Base-by-base conservation (phyloP, 345 rosid species). In the Rhodamnia argentea region DNA sequence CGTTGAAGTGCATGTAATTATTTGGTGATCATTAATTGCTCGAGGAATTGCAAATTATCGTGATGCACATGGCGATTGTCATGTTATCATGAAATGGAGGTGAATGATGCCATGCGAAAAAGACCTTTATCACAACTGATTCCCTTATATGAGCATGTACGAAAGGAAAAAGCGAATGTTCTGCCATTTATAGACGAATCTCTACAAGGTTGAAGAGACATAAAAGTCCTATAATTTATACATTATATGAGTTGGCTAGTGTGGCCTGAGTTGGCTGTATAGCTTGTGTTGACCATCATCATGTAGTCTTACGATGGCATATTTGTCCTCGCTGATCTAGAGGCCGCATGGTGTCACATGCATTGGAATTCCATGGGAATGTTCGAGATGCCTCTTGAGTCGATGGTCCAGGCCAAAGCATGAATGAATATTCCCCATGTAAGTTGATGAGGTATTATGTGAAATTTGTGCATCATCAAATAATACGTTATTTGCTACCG, bases 351-450 rank as follows among this genome's bases (percentile, higher is more conserved):
- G 15, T 15, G 55, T 15, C 20, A 5, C 7, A 7, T 15, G 55
- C 5, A 2, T 15, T 6, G 7, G 0, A 16, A 52, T 52, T 15
- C 55, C 20, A 0, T 0, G 7, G 0, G 20, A 52, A 6, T 14
- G 20, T 5, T 52, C 7, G 0, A 2, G 55, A 52, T 15, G 20
- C 20, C 20, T 15, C 55, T 6, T 15, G 20, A 52, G 55, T 52
- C 7, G 55, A 52, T 15, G 16, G 7, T 52, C 20, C 0, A 13
- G 7, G 55, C 55, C 7, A 52, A 18, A 52, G 20, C 7, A 6
- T 0, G 55, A 52, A 52, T 52, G 18, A 16, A 52, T 52, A 52
- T 52, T 52, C 18, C 20, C 20, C 7, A 1, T 5, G 55, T 0
- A 15, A 52, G 55, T 52, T 6, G 55, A 5, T 52, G 55, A 15